Evolutionary conservation across 2,329 filamentous ascomycete species (phyloP), one percentile per base, ranked within the genome.

Genomic region (Arthrocladium fulminans): DNA sequence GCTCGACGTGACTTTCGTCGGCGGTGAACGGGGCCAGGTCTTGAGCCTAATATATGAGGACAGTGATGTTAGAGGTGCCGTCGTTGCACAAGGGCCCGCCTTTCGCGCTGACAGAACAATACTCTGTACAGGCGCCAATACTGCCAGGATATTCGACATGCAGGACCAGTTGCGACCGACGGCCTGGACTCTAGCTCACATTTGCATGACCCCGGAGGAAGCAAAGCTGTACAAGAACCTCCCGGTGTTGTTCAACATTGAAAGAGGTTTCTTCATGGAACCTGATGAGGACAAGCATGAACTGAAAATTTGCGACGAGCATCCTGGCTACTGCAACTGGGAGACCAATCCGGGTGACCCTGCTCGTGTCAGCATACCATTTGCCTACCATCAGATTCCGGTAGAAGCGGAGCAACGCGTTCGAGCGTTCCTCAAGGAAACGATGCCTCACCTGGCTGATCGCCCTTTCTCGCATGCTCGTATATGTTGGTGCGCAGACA

Each of bases 401-500:
- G 56, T 67, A 0, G 69, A 72, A 38, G 68, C 72, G 0, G 74
- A 74, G 52, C 53, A 61, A 4, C 67, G 72, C 2, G 64, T 73
- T n/a, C 65, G 73, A 3, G 61, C 65, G 6, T 75, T 78, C 46
- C 57, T 80, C 15, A 58, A 58, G 7, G 73, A 75, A 34, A 73
- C 70, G 1, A 74, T 78, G 69, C 74, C 75, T 1, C 72, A 78
- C 47, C 67, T 78, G 3, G 67, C 70, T 0, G 58, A 69, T 2
- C 67, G 75, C 2, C 65, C 67, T 0, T 71, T 78, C 43, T 67
- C 61, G 17, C 76, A 73, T 51, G 72, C 72, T 6, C 64, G 73
- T 13, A 71, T 79, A 25, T 79, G 75, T 60, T 79, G 76, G 75
- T 75, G 75, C 55, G 70, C 74, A 0, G 76, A 79, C 54, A 79